Conservation (phyloP, 768 basidiomycete genomes). For the Russula dissimulans region DNA sequence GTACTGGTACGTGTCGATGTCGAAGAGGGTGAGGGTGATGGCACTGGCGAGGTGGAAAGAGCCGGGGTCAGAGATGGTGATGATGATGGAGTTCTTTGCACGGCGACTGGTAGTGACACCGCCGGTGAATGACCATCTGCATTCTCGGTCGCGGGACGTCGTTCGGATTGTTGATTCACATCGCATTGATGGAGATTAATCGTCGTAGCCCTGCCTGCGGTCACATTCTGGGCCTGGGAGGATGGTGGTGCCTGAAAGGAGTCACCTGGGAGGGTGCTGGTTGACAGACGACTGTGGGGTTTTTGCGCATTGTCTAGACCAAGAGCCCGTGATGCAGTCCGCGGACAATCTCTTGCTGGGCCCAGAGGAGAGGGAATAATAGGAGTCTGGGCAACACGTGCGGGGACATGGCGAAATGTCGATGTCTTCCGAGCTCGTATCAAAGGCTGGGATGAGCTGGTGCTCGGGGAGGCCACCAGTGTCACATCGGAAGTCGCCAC, state of each 20-base stretch:
- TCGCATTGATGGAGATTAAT: background rate
- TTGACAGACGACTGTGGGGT: constrained; percentile 17
- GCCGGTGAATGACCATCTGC: background rate
- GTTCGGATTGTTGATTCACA: background rate
- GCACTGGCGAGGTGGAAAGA: constrained; percentile 7
- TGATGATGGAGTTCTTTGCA: constrained; percentile 16
- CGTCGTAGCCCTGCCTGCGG: background rate
- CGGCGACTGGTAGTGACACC: background rate
- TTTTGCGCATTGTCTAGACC: constrained; percentile 8
- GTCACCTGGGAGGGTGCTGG: background rate
- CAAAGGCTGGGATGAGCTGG: background rate
- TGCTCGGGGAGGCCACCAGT: background rate
- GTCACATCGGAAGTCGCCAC: background rate
- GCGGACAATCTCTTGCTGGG: constrained; percentile 19
- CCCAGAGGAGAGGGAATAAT: constrained; percentile 31
- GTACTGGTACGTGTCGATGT: constrained; percentile 13
- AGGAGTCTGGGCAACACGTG: constrained; percentile 24
- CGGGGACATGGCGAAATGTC: constrained; percentile 45
- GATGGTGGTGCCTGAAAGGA: constrained; percentile 13
- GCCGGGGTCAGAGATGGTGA: constrained; percentile 19
- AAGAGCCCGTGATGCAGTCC: constrained; percentile 18
- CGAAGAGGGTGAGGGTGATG: constrained; percentile 21
- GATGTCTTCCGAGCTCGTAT: constrained; percentile 32
- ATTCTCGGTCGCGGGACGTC: background rate
- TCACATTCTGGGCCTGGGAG: constrained; percentile 2